Evolutionary conservation across 176 grass and related monocot species (phyloP), one percentile per base, ranked within the genome.

Genomic region (Carex littledalei): DNA sequence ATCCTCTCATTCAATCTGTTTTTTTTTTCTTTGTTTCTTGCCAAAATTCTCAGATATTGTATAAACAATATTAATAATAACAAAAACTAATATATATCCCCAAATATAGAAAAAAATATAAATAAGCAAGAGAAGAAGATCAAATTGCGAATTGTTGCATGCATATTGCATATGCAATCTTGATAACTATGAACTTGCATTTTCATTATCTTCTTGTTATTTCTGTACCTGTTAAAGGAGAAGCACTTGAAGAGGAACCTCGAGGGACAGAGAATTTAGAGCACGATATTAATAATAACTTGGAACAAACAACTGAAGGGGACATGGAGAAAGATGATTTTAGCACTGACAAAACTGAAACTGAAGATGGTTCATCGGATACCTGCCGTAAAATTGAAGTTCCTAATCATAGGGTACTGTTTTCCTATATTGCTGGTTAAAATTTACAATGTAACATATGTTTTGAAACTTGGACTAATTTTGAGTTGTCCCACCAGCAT

Each of bases 331-430:
- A 78, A 43, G 89, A 90, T 57, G 86, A 78, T 58, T 41, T 81
- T 9, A 70, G 62, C 18, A 69, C 84, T 85, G 89, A 83, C 70
- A 73, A 74, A 61, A 75, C 34, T n/a, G 61, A 55, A 1, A 41
- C 53, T 47, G 9, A 15, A 65, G 78, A 1, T 8, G 53, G 8
- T 12, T 79, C 77, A 3, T 85, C 82, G 1, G 86, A 78, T 2
- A 45, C 79, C 18, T 90, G 89, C 10, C 88, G 88, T 2, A 88
- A 35, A 79, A 95, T 95, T 12, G 90, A 95, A 69, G 93, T 99
- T 87, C 96, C 96, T 81, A 99, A 94, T 72, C 93, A 77, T 65
- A 99, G 93, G 96, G 93, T 99, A 91, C 58, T 37, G 8, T 26
- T 34, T 73, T 76, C 54, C 18, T 57, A 43, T n/a, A 39, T 66